Evolutionary conservation across 192 early-diverging fungal genomes (phyloP).

Genomic region (Rhizophagus sp.): DNA sequence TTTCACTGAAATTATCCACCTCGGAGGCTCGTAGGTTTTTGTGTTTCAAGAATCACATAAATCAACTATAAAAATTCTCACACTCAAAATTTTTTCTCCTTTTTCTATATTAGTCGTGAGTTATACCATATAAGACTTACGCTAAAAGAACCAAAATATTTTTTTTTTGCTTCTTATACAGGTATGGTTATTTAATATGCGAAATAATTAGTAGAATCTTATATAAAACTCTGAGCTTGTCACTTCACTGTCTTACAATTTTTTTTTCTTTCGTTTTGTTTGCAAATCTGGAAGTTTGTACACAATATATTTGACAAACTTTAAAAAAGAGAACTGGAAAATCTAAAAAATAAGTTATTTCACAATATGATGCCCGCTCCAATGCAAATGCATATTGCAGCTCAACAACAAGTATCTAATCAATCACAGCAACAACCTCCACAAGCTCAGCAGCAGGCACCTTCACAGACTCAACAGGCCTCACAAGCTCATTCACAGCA

Average conservation of each 20-base stretch:
- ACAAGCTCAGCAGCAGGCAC: neutral
- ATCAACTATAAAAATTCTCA: neutral
- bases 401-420: slow-evolving; percentile 13
- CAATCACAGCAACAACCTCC: slow-evolving; percentile 3
- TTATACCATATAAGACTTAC: slow-evolving; percentile 16
- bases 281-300: neutral
- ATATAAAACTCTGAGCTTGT: neutral
- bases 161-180: neutral
- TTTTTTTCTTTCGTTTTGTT: too few relatives aligned
- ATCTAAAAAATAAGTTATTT: neutral
- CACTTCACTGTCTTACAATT: neutral
- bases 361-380: neutral
- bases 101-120: neutral
- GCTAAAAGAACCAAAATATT: neutral
- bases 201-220: neutral
- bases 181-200: neutral
- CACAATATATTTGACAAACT: neutral
- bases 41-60: neutral
- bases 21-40: neutral
- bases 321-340: neutral
- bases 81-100: neutral
- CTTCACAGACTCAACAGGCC: neutral
- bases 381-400: neutral
- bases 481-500: slow-evolving; percentile 4
- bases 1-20: slow-evolving; percentile 1